These are phyloP conservation scores for Cladosporium colombiae DNA, from an alignment of 2,329 filamentous ascomycete species.

Conservation along the genomic window DNA sequence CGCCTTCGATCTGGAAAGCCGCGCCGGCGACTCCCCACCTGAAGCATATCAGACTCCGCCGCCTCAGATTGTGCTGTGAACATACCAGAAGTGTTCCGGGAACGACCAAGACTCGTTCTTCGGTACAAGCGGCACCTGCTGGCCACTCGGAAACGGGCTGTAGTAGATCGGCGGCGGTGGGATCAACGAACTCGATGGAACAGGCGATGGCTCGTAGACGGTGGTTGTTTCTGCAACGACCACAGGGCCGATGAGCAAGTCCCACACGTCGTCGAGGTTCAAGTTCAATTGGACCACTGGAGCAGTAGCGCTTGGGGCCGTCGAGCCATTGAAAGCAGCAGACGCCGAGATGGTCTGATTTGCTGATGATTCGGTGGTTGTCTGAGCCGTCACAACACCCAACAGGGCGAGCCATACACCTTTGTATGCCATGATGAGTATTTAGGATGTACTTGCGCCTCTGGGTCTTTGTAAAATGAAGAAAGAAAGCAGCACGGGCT, in stretches of 20 bases:
- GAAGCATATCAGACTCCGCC: background rate
- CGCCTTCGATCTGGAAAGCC: conserved; percentile 39
- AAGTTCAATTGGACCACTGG: conserved; percentile 22
- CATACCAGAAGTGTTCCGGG: conserved; percentile 31
- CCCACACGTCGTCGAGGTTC: conserved; percentile 36
- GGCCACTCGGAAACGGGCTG: conserved; percentile 37
- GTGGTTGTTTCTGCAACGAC: conserved; percentile 28
- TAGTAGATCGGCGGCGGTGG: conserved; percentile 55
- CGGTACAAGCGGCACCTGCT: conserved; percentile 32
- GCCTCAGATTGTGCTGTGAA: background rate
- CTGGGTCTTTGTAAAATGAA: background rate
- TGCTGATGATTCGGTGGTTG: background rate
- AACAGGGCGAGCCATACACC: background rate
- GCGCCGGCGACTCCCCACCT: conserved; percentile 39
- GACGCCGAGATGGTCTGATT: conserved; percentile 1
- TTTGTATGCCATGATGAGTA: background rate
- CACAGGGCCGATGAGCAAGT: conserved; percentile 35
- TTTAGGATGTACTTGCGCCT: background rate
- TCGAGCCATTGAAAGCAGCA: conserved; percentile 10
- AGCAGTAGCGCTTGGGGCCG: background rate
- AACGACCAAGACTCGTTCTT: conserved; percentile 38
- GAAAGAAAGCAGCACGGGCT: background rate
- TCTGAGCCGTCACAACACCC: conserved; percentile 1
- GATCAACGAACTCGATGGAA: conserved; percentile 57
- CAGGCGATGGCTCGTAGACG: conserved; percentile 32